Percentiles rank a stretch among this genome's conserved stretches.
These are phyloP conservation scores for Mycena sp. DNA, from an alignment of 1,284 basidiomycete genomes.

Conservation along the genomic window DNA sequence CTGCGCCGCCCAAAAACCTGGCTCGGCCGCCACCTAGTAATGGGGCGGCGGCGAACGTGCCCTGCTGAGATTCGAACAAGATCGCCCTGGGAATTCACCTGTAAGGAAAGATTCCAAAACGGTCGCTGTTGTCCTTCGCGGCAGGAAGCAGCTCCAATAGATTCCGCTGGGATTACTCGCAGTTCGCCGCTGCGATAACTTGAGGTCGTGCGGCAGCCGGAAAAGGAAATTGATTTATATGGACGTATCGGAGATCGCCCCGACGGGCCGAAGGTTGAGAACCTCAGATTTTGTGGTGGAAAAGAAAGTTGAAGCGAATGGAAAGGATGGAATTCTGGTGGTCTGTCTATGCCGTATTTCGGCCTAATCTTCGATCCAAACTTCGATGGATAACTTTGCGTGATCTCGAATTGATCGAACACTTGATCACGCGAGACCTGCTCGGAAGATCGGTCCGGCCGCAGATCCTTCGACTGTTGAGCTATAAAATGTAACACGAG, in stretches of 20 bases:
- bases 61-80: slow-evolving; percentile 18
- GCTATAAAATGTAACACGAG: slow-evolving; percentile 25
- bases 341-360: slow-evolving; percentile 18
- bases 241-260: slow-evolving; percentile 23
- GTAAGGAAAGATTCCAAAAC: slow-evolving; percentile 37
- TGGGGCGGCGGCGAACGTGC: slow-evolving; percentile 12
- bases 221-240: slow-evolving; percentile 26
- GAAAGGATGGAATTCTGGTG: slow-evolving; percentile 28
- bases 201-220: not conserved
- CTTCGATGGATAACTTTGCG: slow-evolving; percentile 17
- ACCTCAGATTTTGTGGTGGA: slow-evolving; percentile 4
- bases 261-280: slow-evolving; percentile 20
- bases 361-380: not conserved
- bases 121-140: slow-evolving; percentile 23
- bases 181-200: not conserved
- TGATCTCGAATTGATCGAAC: slow-evolving; percentile 25
- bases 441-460: slow-evolving; percentile 29
- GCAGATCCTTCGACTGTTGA: slow-evolving; percentile 15
- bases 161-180: slow-evolving; percentile 5
- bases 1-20: slow-evolving; percentile 27
- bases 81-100: slow-evolving; percentile 19
- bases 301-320: not conserved
- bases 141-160: slow-evolving; percentile 21
- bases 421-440: slow-evolving; percentile 21
- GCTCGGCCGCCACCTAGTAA: slow-evolving; percentile 25